Conservation (phyloP, 1,284 basidiomycete genomes). For the Fomitopsis pinicola region DNA sequence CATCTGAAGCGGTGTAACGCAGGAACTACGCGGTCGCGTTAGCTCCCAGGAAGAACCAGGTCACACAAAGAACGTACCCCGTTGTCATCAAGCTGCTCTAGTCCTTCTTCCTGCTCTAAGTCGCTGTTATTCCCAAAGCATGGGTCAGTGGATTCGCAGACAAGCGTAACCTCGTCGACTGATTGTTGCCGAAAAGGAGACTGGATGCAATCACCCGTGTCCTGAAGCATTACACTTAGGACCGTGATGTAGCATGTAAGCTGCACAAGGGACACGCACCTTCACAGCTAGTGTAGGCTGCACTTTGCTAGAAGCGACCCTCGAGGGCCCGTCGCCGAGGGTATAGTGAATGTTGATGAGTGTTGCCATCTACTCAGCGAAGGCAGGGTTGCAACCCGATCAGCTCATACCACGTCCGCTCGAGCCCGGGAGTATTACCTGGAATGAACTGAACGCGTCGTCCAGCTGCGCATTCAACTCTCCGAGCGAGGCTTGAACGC, state of each 20-base stretch:
- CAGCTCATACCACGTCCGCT: neutral
- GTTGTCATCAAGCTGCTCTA: slow-evolving; percentile 18
- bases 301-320: neutral
- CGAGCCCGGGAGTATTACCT: slow-evolving; percentile 25
- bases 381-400: neutral
- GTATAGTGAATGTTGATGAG: slow-evolving; percentile 46
- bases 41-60: neutral
- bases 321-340: slow-evolving; percentile 20
- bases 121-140: neutral
- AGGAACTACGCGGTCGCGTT: slow-evolving; percentile 32
- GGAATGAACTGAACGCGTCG: slow-evolving; percentile 43
- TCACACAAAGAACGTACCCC: slow-evolving; percentile 25
- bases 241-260: too few relatives aligned
- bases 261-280: too few relatives aligned
- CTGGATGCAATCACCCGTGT: too few relatives aligned
- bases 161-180: neutral
- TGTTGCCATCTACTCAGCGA: slow-evolving; percentile 35
- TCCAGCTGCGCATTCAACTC: slow-evolving; percentile 34
- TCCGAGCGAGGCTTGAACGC: slow-evolving; percentile 33
- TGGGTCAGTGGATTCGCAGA: neutral
- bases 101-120: neutral
- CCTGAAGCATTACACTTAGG: neutral
- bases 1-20: slow-evolving; percentile 45
- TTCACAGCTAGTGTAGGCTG: too few relatives aligned
- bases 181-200: neutral